These are phyloP conservation scores for Harrya chromipes DNA, from an alignment of 768 basidiomycete genomes.

Conservation along the genomic window DNA sequence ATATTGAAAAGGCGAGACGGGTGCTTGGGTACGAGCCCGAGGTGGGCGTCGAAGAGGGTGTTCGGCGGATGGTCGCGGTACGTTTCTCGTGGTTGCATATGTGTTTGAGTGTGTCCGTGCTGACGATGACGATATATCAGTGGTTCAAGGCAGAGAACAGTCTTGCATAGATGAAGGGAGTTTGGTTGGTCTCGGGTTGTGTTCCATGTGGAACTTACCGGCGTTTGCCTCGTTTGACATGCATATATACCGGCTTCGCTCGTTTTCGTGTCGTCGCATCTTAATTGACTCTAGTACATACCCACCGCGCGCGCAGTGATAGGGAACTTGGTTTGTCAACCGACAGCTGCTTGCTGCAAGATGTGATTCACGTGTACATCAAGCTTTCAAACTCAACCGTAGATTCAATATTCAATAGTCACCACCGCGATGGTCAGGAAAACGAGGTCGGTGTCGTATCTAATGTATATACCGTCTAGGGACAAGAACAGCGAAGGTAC, in stretches of 20 bases:
- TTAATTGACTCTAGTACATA: too few species aligned
- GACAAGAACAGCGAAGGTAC: too few species aligned
- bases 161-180: slow-evolving; percentile 16
- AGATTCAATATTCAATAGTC: too few species aligned
- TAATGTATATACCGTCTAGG: too few species aligned
- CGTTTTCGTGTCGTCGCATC: background rate
- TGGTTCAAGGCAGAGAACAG: slow-evolving; percentile 32
- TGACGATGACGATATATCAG: slow-evolving; percentile 11
- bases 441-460: too few species aligned
- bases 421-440: too few species aligned
- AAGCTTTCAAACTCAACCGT: too few species aligned
- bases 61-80: slow-evolving; percentile 74
- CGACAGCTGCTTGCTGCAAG: too few species aligned
- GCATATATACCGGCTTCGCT: slow-evolving; percentile 4
- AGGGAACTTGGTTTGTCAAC: too few species aligned
- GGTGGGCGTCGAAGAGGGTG: slow-evolving; percentile 85
- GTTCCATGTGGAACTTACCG: too few species aligned
- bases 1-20: slow-evolving; percentile 89
- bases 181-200: background rate
- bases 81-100: slow-evolving; percentile 18
- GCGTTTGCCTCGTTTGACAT: background rate
- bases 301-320: too few species aligned
- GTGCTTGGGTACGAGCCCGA: slow-evolving; percentile 93
- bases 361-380: too few species aligned
- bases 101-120: background rate